Percentiles rank a stretch among this genome's conserved stretches.
These are phyloP conservation scores for Neurospora hispaniola DNA, from an alignment of 495 filamentous ascomycete genomes.

Conservation along the genomic window DNA sequence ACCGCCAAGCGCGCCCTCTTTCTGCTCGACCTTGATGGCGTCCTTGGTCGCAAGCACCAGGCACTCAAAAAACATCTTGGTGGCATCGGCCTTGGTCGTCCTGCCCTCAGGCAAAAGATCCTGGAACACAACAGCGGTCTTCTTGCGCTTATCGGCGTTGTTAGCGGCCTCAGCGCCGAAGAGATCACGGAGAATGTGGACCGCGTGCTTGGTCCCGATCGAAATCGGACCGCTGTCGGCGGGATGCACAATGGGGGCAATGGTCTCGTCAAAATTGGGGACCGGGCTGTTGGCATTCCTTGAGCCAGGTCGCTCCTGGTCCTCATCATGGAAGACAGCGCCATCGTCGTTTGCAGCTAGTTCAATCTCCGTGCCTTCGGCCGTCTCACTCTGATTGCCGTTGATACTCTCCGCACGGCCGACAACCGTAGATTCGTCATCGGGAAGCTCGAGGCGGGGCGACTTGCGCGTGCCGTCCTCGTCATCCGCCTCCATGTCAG, in stretches of 20 bases:
- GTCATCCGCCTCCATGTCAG: conserved; percentile 59
- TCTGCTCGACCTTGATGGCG: conserved; percentile 93
- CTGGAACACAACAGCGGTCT: conserved; percentile 75
- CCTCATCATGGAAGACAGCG: conserved; percentile 28
- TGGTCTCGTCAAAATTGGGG: conserved; percentile 63
- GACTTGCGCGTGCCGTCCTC: conserved; percentile 48
- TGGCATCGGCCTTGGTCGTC: conserved; percentile 77
- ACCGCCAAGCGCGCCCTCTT: conserved; percentile 58
- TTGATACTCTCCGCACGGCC: conserved; percentile 37
- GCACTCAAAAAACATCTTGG: conserved; percentile 98
- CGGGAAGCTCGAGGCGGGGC: conserved; percentile 59
- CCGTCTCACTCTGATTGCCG: conserved; percentile 37
- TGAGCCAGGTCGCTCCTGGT: conserved; percentile 38
- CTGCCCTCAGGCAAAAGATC: conserved; percentile 73
- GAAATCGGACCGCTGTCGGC: conserved; percentile 76
- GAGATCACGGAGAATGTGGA: conserved; percentile 83
- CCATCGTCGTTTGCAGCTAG: conserved; percentile 52
- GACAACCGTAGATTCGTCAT: conserved; percentile 43
- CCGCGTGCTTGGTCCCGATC: conserved; percentile 83
- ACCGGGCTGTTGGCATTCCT: conserved; percentile 29
- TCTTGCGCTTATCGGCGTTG: conserved; percentile 55
- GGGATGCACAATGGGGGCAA: conserved; percentile 59
- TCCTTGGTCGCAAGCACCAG: conserved; percentile 95
- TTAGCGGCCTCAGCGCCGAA: conserved; percentile 59
- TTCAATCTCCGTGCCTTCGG: conserved; percentile 48